These are phyloP conservation scores for Umbilicus rupestris DNA, from an alignment of 164 flowering plant genomes.

Conservation along the genomic window DNA sequence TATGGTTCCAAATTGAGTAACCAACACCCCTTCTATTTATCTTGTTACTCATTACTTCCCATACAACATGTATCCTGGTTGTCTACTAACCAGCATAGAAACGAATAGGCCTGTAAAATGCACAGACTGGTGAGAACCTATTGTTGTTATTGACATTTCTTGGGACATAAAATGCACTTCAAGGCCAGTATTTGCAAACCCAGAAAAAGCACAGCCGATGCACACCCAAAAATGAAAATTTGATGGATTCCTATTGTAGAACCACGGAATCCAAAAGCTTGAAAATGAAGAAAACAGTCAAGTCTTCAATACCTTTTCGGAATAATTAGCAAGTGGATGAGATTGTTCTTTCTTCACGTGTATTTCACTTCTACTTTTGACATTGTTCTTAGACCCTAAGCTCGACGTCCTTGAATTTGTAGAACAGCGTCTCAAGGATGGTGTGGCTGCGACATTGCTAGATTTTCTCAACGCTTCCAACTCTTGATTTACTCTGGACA, in stretches of 20 bases:
- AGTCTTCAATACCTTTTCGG: conserved; percentile 16
- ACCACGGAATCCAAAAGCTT: not conserved
- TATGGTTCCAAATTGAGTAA: too few relatives aligned
- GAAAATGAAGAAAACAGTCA: not conserved
- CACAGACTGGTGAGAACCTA: too few relatives aligned
- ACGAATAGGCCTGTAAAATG: too few relatives aligned
- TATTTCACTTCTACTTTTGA: conserved; percentile 4
- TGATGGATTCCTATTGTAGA: not conserved
- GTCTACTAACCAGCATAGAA: too few relatives aligned
- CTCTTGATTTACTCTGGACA: conserved; percentile 39
- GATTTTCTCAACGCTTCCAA: conserved; percentile 34
- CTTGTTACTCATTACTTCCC: too few relatives aligned
- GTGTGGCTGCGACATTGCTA: conserved; percentile 25
- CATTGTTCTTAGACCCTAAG: conserved; percentile 13
- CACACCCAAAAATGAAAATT: not conserved
- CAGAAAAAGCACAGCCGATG: not conserved
- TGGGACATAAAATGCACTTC: too few relatives aligned
- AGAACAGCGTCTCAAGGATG: conserved; percentile 30
- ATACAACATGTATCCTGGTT: too few relatives aligned
- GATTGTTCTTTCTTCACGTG: conserved; percentile 28
- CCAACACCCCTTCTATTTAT: too few relatives aligned
- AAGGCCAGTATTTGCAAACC: not conserved
- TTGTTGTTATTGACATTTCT: too few relatives aligned
- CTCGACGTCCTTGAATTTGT: conserved; percentile 12
- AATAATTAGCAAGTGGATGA: conserved; percentile 8